Evolutionary conservation across 2,329 filamentous ascomycete species (phyloP).

Genomic region (Alternaria sp.): DNA sequence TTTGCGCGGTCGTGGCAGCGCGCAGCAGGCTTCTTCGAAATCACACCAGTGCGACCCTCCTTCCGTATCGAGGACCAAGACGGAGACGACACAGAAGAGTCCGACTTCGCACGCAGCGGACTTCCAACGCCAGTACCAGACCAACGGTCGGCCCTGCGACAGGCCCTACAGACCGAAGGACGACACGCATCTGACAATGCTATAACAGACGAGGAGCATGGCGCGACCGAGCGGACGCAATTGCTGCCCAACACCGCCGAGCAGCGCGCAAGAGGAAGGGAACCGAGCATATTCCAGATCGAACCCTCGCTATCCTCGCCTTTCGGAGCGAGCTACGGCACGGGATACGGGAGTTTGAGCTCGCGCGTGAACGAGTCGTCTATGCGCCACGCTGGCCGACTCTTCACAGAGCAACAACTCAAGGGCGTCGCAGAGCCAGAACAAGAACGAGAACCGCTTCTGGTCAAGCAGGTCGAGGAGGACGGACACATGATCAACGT

Average conservation of each 20-base stretch:
- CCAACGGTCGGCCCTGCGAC: slow-evolving; percentile 55
- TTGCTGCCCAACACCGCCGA: slow-evolving; percentile 41
- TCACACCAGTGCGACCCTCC: slow-evolving; percentile 79
- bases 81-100: slow-evolving; percentile 39
- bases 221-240: slow-evolving; percentile 42
- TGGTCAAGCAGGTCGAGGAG: slow-evolving; percentile 90
- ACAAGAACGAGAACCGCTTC: slow-evolving; percentile 70
- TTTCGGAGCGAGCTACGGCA: slow-evolving; percentile 75
- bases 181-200: slow-evolving; percentile 52
- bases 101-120: slow-evolving; percentile 43
- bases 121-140: slow-evolving; percentile 46
- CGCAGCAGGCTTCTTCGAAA: slow-evolving; percentile 86
- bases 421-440: slow-evolving; percentile 55
- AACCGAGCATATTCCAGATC: slow-evolving; percentile 58
- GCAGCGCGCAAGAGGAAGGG: slow-evolving; percentile 43
- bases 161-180: slow-evolving; percentile 51
- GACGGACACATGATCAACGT: slow-evolving; percentile 82
- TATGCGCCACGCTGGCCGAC: slow-evolving; percentile 63
- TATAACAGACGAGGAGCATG: slow-evolving; percentile 48
- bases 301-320: slow-evolving; percentile 69
- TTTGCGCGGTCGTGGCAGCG: slow-evolving; percentile 93
- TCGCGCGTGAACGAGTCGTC: slow-evolving; percentile 65
- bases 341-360: slow-evolving; percentile 67
- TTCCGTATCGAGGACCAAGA: slow-evolving; percentile 64
- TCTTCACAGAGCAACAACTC: slow-evolving; percentile 59